A percentile compares a stretch with the other conserved stretches of the same genome.
Conservation (phyloP, 2,329 filamentous ascomycete species). For the Pseudogymnoascus sp. region DNA sequence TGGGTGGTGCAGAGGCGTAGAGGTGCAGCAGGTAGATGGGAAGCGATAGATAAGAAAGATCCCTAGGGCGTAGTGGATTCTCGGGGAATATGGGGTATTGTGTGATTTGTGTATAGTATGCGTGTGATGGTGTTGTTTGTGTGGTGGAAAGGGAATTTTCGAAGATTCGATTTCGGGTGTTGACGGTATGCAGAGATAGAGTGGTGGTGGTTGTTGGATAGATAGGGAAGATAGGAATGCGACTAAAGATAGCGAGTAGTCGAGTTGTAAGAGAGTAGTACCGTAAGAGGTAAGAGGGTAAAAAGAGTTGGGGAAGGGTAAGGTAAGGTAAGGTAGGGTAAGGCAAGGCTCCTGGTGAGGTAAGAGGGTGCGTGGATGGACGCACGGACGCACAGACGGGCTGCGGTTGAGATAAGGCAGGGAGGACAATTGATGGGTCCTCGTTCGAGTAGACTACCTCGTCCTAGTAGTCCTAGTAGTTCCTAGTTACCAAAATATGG, state of each 20-base stretch:
- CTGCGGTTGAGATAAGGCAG: neutral
- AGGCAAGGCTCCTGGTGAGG: neutral
- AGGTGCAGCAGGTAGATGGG: neutral
- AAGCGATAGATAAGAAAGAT: neutral
- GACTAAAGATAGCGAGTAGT: neutral
- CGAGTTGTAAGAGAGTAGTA: neutral
- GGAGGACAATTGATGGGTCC: neutral
- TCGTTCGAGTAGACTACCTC: no score
- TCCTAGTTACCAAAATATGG: neutral
- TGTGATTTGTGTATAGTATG: neutral
- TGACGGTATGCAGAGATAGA: constrained; percentile 6
- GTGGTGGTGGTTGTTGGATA: neutral
- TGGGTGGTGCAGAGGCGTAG: neutral
- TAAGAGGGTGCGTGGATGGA: neutral
- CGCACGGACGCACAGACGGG: neutral
- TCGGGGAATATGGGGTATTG: constrained; percentile 1
- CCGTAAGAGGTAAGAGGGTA: neutral
- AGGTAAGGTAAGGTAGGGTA: no score
- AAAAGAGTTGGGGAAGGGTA: neutral
- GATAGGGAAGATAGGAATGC: constrained; percentile 1
- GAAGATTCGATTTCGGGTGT: neutral
- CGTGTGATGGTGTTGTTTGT: neutral
- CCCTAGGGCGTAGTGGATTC: neutral
- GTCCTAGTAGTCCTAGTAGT: neutral
- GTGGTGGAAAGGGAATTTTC: neutral